These are phyloP conservation scores for Eutypella sp. DNA, from an alignment of 2,329 filamentous ascomycete species.

Conservation along the genomic window DNA sequence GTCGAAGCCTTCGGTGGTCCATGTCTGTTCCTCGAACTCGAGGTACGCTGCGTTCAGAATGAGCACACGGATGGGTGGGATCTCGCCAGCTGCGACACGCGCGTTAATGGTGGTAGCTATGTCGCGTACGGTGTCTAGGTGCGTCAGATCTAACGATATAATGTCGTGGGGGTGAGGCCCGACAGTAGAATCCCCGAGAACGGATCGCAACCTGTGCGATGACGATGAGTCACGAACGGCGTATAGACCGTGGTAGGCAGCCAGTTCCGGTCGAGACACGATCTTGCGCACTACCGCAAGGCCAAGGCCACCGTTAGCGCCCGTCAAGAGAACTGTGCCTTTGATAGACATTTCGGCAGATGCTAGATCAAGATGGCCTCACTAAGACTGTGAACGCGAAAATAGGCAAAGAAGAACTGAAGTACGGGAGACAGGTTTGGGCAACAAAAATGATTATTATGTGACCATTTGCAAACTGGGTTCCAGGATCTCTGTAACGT, in stretches of 20 bases:
- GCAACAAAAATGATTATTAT: too few relatives aligned
- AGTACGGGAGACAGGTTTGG: too few relatives aligned
- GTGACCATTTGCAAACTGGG: too few relatives aligned
- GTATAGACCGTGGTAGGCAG: not conserved
- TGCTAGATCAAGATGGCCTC: too few relatives aligned
- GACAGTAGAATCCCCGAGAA: not conserved
- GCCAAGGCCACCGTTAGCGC: not conserved
- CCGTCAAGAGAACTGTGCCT: not conserved
- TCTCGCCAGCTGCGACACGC: slow-evolving; percentile 10
- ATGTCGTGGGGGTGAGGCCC: slow-evolving; percentile 8
- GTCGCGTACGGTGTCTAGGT: slow-evolving; percentile 11
- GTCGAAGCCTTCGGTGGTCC: slow-evolving; percentile 17
- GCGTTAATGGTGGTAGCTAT: slow-evolving; percentile 12
- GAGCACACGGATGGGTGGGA: slow-evolving; percentile 23
- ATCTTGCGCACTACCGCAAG: not conserved
- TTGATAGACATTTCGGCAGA: too few relatives aligned
- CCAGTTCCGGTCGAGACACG: not conserved
- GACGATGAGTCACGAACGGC: not conserved
- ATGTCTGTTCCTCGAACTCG: slow-evolving; percentile 13
- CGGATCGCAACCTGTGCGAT: not conserved
- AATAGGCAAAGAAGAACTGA: too few relatives aligned
- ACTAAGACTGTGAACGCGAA: too few relatives aligned
- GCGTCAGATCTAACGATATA: slow-evolving; percentile 11
- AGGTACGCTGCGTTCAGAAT: slow-evolving; percentile 22
- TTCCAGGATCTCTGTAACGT: too few relatives aligned